Percentiles rank a stretch among this genome's conserved stretches.
phyloP scores from a whole-genome alignment of 2,329 filamentous ascomycete genomes.

The Cordyceps javanica region DNA sequence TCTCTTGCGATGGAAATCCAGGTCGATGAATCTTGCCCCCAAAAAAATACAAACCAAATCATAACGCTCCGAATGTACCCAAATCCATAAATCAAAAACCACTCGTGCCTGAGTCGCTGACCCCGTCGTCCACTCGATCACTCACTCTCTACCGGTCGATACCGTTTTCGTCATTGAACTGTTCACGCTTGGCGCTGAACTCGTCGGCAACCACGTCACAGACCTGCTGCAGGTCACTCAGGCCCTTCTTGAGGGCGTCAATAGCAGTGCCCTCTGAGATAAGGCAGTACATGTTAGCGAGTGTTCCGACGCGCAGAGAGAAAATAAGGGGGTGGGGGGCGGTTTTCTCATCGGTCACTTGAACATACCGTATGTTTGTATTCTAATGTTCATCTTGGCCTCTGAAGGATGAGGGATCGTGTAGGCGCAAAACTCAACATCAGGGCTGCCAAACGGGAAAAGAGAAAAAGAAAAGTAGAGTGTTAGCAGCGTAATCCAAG shows the following conservation, averaged over 20 bases:
- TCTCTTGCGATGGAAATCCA: neutral
- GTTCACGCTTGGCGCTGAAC: constrained; percentile 57
- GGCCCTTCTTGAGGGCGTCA: constrained; percentile 82
- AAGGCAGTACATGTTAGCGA: constrained; percentile 10
- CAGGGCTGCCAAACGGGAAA: constrained; percentile 46
- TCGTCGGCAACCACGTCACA: constrained; percentile 93
- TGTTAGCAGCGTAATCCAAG: neutral
- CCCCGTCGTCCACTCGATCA: too few species aligned
- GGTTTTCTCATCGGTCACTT: neutral
- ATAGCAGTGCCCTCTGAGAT: constrained; percentile 68
- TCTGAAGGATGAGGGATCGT: constrained; percentile 96
- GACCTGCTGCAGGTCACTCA: constrained; percentile 81
- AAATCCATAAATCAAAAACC: neutral
- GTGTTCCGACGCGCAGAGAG: neutral
- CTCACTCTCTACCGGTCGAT: constrained; percentile 29
- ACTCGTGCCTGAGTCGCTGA: too few species aligned
- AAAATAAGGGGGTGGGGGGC: neutral
- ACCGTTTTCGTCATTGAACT: constrained; percentile 29
- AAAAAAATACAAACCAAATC: neutral
- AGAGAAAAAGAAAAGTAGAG: too few species aligned
- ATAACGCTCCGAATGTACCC: constrained; percentile 2
- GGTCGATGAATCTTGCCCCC: neutral
- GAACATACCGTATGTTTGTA: constrained; percentile 85
- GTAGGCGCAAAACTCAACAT: constrained; percentile 97
- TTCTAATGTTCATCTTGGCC: constrained; percentile 91